Percentiles rank a stretch among this genome's conserved stretches.
Conservation (phyloP, 129 eudicot genomes). For the Flaveria sonorensis region DNA sequence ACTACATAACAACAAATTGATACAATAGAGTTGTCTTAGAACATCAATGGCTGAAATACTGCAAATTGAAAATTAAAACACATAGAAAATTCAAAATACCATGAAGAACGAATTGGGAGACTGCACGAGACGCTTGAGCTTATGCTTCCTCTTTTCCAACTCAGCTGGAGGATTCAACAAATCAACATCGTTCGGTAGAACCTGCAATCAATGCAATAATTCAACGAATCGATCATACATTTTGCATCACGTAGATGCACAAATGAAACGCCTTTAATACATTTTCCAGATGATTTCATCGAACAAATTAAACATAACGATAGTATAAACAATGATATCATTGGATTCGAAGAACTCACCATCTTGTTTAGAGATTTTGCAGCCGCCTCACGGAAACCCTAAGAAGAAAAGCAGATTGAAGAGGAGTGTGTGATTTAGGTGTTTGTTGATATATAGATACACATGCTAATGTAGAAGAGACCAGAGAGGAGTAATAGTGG, state of each 20-base stretch:
- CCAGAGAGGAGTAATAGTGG: background rate
- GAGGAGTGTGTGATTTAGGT: constrained; percentile 13
- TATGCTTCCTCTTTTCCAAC: constrained; percentile 62
- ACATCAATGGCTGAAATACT: background rate
- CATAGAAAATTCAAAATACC: constrained; percentile 24
- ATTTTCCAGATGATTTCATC: background rate
- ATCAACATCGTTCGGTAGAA: constrained; percentile 57
- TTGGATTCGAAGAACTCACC: constrained; percentile 8
- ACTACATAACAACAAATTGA: background rate
- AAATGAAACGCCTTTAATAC: background rate
- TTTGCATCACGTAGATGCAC: background rate
- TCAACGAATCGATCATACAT: background rate
- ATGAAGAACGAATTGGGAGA: constrained; percentile 64
- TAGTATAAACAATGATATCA: background rate
- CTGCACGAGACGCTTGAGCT: constrained; percentile 61
- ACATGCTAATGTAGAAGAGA: background rate
- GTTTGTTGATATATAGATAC: background rate
- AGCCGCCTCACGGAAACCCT: constrained; percentile 34
- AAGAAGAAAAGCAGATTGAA: constrained; percentile 7
- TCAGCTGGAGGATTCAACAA: constrained; percentile 62
- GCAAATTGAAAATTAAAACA: background rate
- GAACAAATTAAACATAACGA: background rate
- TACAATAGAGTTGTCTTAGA: background rate
- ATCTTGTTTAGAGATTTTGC: constrained; percentile 8
- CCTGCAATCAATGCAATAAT: constrained; percentile 24